phyloP scores from a whole-genome alignment of 192 early-diverging fungal species.

The Coemansia asiatica region DNA sequence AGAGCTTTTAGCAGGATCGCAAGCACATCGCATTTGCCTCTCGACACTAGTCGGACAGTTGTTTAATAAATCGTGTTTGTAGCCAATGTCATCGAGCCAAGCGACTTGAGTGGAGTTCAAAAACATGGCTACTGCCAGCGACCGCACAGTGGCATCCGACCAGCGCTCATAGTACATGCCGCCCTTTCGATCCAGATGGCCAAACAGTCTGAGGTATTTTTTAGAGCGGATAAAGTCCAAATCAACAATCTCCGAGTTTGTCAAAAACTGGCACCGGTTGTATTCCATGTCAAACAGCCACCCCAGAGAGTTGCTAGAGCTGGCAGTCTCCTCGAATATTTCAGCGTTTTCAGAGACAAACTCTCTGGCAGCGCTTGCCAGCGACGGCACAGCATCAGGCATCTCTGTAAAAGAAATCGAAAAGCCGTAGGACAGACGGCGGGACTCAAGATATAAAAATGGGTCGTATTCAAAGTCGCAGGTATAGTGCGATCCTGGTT shows the following conservation, averaged over 20 bases:
- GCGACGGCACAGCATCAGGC: constrained; percentile 9
- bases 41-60: constrained; percentile 62
- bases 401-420: constrained; percentile 21
- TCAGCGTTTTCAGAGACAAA: constrained; percentile 2
- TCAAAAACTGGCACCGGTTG: constrained; percentile 68
- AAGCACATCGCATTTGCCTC: constrained; percentile 27
- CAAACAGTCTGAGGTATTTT: constrained; percentile 57
- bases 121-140: constrained; percentile 60
- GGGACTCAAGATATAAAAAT: constrained; percentile 8
- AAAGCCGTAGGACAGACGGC: constrained; percentile 20
- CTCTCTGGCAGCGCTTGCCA: not conserved
- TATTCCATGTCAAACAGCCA: constrained; percentile 25
- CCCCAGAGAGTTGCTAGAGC: constrained; percentile 11
- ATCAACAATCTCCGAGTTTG: constrained; percentile 79
- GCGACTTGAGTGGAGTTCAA: constrained; percentile 52
- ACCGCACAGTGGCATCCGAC: constrained; percentile 60
- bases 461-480: constrained; percentile 40
- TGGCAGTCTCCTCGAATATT: not conserved
- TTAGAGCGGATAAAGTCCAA: constrained; percentile 63
- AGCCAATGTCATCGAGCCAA: constrained; percentile 65
- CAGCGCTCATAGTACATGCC: constrained; percentile 57
- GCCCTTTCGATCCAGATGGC: constrained; percentile 50
- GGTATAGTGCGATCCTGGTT: constrained; percentile 37
- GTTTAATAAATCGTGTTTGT: constrained; percentile 56
- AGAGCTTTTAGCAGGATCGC: constrained; percentile 34